phyloP scores from a whole-genome alignment of 208 protist species.

The Trypanosoma avium region DNA sequence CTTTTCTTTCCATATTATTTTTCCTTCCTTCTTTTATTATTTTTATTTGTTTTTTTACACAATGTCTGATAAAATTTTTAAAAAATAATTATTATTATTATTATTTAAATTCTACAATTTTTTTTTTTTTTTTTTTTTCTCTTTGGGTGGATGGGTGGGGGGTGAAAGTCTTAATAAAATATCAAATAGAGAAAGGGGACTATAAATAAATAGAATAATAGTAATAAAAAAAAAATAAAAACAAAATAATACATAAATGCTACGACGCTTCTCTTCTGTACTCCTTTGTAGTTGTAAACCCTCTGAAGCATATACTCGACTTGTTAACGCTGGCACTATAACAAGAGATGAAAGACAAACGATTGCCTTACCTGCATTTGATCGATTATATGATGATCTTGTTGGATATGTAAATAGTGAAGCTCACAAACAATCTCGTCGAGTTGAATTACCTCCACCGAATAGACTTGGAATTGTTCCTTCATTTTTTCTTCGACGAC shows the following conservation, averaged over 20 bases:
- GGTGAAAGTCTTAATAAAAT: too few species aligned
- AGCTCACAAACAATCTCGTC: constrained; percentile 39
- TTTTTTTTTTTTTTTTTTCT: too few species aligned
- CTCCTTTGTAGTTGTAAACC: constrained; percentile 37
- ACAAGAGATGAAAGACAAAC: constrained; percentile 65
- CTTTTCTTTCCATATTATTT: neutral
- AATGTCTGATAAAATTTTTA: neutral
- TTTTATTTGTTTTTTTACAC: constrained; percentile 1
- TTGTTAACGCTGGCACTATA: constrained; percentile 50
- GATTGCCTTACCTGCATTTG: constrained; percentile 67
- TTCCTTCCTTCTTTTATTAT: neutral
- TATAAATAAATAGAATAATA: too few species aligned
- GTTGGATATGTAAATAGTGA: constrained; percentile 47
- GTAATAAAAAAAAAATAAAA: constrained; percentile 1
- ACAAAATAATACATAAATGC: constrained; percentile 37
- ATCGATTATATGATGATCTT: constrained; percentile 79
- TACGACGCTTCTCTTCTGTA: constrained; percentile 37
- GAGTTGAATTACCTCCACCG: constrained; percentile 72
- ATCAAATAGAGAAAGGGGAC: too few species aligned
- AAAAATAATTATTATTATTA: neutral
- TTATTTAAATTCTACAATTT: too few species aligned
- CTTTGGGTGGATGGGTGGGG: too few species aligned
- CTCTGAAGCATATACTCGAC: constrained; percentile 54
- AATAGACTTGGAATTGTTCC: constrained; percentile 83
- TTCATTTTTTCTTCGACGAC: constrained; percentile 69